phyloP scores from a whole-genome alignment of 2,329 filamentous ascomycete species.

The Dactylellina haptotyla region DNA sequence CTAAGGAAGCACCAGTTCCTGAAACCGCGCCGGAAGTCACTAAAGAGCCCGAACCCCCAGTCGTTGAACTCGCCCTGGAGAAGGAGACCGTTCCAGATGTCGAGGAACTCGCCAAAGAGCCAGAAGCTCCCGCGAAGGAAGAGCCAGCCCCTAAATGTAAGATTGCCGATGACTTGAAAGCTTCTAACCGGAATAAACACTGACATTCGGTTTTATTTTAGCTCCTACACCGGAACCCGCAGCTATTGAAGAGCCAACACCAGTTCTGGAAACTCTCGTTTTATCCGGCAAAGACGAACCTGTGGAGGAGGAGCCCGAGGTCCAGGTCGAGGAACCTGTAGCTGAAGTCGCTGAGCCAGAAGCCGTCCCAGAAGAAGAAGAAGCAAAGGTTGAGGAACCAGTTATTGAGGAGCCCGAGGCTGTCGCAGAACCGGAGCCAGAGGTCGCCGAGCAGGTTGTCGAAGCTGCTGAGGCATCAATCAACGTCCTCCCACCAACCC shows the following conservation, averaged over 20 bases:
- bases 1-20: conserved; percentile 22
- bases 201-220: conserved; percentile 14
- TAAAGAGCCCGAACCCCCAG: conserved; percentile 29
- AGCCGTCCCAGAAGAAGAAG: conserved; percentile 9
- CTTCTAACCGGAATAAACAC: conserved; percentile 3
- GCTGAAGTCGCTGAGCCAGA: conserved; percentile 23
- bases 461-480: conserved; percentile 37
- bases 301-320: conserved; percentile 30
- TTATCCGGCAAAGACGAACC: conserved; percentile 31
- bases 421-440: conserved; percentile 9
- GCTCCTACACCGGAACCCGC: conserved; percentile 25
- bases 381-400: conserved; percentile 28
- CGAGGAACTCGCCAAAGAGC: conserved; percentile 37
- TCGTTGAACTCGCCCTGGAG: conserved; percentile 19
- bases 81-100: conserved; percentile 35
- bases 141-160: conserved; percentile 10
- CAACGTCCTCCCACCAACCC: conserved; percentile 46
- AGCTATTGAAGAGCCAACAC: conserved; percentile 19
- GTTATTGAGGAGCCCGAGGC: not conserved
- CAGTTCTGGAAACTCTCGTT: conserved; percentile 22
- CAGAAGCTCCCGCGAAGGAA: conserved; percentile 14
- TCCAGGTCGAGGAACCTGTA: conserved; percentile 14
- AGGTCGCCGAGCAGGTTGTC: conserved; percentile 22
- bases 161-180: not conserved
- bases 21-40: conserved; percentile 27